Base-by-base conservation (phyloP, 1,139 yeast genomes). In the Nadsonia starkeyi-henricii region DNA sequence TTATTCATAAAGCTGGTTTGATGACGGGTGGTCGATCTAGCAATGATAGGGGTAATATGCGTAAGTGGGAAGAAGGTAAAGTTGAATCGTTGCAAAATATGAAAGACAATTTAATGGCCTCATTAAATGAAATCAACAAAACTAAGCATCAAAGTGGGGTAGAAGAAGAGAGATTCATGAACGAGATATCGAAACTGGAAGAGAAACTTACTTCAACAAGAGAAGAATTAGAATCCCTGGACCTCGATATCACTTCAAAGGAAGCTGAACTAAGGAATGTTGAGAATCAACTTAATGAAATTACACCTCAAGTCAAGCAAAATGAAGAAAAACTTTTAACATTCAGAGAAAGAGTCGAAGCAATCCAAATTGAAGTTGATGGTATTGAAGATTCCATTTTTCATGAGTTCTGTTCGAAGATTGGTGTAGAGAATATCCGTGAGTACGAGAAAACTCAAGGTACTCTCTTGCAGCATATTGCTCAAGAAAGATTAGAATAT, bases 1-100 rank as follows among this genome's bases (percentile, higher is more conserved):
- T 88, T 36, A 84, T 91, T 49, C 91, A 86, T 60, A 79, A 77
- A 58, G 81, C 91, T 12, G 96, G 96, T 8, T 70, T 88, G 45
- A 85, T 91, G 94, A 84, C 97, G 15, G 97, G 96, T 65, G 97
- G 97, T 55, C 56, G 59, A 8, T 54, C 60, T n/a, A 61, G 62
- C 19, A 72, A 64, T 55, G 63, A 51, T 66, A 26, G 41, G n/a
- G 45, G 43, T 2, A 42, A 43, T 28, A 49, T 57, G 8, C 52
- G 66, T 51, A 73, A 77, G 55, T 86, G 95, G 95, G 88, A 81
- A 59, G 85, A 82, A 58, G 74, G 76, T 48, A 88, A 83, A 55
- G 76, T 79, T 57, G 75, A 75, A 48, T 69, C 72, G 28, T 69
- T 88, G 54, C 73, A 69, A 49, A 73, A 72, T 41, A 59, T 74